Evolutionary conservation across 2,329 filamentous ascomycete genomes (phyloP), one percentile per base, ranked within the genome.

Genomic region (Botrytis deweyae): DNA sequence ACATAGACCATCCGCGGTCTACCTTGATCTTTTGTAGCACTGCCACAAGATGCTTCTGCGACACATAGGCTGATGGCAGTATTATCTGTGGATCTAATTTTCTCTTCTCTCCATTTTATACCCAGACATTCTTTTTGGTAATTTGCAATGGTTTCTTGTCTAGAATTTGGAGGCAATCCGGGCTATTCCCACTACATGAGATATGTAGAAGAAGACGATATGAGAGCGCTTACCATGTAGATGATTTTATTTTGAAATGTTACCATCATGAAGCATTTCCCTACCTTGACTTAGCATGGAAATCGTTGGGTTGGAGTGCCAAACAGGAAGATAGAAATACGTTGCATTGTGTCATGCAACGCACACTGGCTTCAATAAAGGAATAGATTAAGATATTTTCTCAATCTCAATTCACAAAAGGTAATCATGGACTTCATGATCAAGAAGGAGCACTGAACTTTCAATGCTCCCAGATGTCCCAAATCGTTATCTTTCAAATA

Each of bases 141-240:
- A 77, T 92, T 88, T 4, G 84, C 83, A 55, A 95, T 90, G 73
- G 83, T 89, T 83, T 94, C 91, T 38, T 87, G 85, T 25, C 92
- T 87, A 0, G 92, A 86, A 79, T 91, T 91, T 3, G 92, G 92
- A 29, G 92, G 92, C 69, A 94, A 83, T 64, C 91, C 91, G 0
- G 92, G 91, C 84, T 94, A 93, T 82, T 94, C 95, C n/a, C 36
- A 42, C 38, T 9, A n/a, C n/a, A 73, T 73, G 40, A 73, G 72
- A 70, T n/a, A 33, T n/a, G 20, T n/a, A 18, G 38, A 18, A 42
- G 14, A 44, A 33, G 40, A 42, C 2, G 29, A 20, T 20, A 6
- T 2, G 2, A 44, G 65, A 63, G 29, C 10, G 25, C 66, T 70
- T 63, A 70, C 66, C 64, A 71, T 73, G 12, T 71, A 73, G 10